phyloP scores from a whole-genome alignment of 2,329 filamentous ascomycete genomes.

The Coniella vitis region DNA sequence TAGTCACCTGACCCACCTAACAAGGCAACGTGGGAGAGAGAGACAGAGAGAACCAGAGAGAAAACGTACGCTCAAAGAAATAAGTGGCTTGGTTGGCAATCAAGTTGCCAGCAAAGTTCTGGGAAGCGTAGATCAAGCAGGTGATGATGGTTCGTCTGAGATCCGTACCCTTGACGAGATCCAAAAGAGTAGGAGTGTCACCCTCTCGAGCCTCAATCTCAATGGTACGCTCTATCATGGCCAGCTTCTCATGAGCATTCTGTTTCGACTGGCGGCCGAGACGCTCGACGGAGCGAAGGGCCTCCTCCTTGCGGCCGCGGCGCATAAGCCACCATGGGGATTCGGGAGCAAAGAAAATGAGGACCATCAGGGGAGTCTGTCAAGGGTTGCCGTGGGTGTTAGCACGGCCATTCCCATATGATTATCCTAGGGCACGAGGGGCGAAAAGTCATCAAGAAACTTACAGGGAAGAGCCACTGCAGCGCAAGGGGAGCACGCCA shows the following conservation, averaged over 20 bases:
- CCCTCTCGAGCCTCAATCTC: constrained; percentile 42
- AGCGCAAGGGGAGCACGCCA: constrained; percentile 47
- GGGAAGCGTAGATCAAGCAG: constrained; percentile 50
- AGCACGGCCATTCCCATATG: neutral
- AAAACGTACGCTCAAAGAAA: constrained; percentile 47
- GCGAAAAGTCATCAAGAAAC: neutral
- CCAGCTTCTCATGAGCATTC: constrained; percentile 38
- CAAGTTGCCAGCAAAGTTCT: constrained; percentile 56
- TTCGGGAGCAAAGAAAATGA: constrained; percentile 44
- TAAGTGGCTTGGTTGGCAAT: constrained; percentile 57
- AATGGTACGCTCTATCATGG: constrained; percentile 53
- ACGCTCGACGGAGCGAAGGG: constrained; percentile 38
- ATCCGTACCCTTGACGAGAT: constrained; percentile 46
- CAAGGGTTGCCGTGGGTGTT: neutral
- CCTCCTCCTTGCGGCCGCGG: constrained; percentile 38
- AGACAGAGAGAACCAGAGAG: neutral
- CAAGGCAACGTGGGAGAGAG: neutral
- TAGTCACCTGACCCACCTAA: too few species aligned
- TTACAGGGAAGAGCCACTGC: constrained; percentile 50
- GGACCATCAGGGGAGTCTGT: constrained; percentile 40
- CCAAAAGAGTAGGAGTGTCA: constrained; percentile 40
- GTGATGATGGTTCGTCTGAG: constrained; percentile 47
- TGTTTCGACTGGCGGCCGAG: constrained; percentile 36
- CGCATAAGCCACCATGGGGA: constrained; percentile 51
- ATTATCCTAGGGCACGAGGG: too few species aligned